A percentile compares a stretch with the other conserved stretches of the same genome.
These are phyloP conservation scores for Usnea hakonensis DNA, from an alignment of 495 filamentous ascomycete species.

Conservation along the genomic window DNA sequence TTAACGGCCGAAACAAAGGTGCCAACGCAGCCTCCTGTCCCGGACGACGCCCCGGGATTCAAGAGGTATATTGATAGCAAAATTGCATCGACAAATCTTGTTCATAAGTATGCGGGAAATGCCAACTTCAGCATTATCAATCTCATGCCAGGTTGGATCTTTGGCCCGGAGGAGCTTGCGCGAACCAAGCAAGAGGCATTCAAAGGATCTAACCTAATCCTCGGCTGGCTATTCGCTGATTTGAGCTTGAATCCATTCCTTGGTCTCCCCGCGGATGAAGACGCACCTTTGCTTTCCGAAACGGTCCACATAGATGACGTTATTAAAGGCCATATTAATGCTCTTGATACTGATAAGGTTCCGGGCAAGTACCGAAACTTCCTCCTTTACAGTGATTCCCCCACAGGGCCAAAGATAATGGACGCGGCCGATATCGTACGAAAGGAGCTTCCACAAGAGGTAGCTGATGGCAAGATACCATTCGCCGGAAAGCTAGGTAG, in stretches of 20 bases:
- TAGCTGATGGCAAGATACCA: conserved; percentile 7
- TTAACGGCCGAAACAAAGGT: conserved; percentile 10
- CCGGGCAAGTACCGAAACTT: conserved; percentile 11
- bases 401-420: not conserved
- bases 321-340: conserved; percentile 10
- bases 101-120: not conserved
- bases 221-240: conserved; percentile 6
- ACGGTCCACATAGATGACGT: conserved; percentile 14
- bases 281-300: conserved; percentile 6
- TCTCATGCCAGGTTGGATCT: conserved; percentile 11
- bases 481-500: conserved; percentile 10
- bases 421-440: conserved; percentile 9
- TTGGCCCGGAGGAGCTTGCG: conserved; percentile 10
- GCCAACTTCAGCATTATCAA: conserved; percentile 12
- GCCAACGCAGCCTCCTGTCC: conserved; percentile 5
- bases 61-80: conserved; percentile 9
- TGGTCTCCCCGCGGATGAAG: not conserved
- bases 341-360: conserved; percentile 7
- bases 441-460: conserved; percentile 7
- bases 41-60: conserved; percentile 5
- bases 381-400: conserved; percentile 9
- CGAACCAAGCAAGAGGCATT: conserved; percentile 10
- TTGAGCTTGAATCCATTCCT: conserved; percentile 7
- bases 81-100: conserved; percentile 4
- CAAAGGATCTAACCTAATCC: conserved; percentile 13